Evolutionary conservation across 768 basidiomycete genomes (phyloP).

Genomic region (Lactarius sanguifluus): DNA sequence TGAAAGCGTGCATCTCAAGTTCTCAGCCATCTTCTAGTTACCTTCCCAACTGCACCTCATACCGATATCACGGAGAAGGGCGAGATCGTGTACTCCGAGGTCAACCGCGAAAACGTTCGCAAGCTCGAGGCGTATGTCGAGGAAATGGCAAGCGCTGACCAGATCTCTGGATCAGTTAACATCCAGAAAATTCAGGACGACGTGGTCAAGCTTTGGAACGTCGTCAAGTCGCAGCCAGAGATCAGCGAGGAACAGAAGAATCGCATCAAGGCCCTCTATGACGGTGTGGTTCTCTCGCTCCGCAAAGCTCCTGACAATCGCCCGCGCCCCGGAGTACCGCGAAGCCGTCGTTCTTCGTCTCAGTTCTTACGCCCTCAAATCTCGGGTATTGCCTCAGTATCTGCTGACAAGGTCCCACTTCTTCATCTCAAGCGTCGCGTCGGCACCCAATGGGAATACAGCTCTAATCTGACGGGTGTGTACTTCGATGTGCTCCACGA

Average conservation of each 20-base stretch:
- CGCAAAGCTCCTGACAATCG: conserved; percentile 70
- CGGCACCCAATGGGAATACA: conserved; percentile 94
- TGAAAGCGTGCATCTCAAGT: neutral
- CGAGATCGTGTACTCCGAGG: conserved; percentile 92
- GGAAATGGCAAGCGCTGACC: conserved; percentile 97
- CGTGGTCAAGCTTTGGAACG: conserved; percentile 94
- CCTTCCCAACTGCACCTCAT: conserved; percentile 96
- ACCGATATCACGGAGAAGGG: conserved; percentile 93
- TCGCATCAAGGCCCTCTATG: conserved; percentile 91
- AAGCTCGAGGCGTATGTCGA: conserved; percentile 97
- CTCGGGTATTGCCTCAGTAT: conserved; percentile 65
- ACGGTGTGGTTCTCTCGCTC: conserved; percentile 93
- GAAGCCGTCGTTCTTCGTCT: conserved; percentile 88
- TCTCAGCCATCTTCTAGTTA: conserved; percentile 52
- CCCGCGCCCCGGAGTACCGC: conserved; percentile 48
- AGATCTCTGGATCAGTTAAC: conserved; percentile 79
- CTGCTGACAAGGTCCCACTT: conserved; percentile 89
- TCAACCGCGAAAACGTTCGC: conserved; percentile 93
- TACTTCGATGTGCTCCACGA: conserved; percentile 97
- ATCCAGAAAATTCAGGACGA: conserved; percentile 98
- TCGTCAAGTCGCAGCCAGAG: conserved; percentile 95
- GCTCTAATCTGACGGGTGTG: conserved; percentile 91
- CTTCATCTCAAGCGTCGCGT: conserved; percentile 97
- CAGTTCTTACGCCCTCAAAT: conserved; percentile 95
- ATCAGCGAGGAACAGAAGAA: conserved; percentile 97